These are phyloP conservation scores for Nannochloropsis salina DNA, from an alignment of 108 stramenopile genomes.

Conservation along the genomic window DNA sequence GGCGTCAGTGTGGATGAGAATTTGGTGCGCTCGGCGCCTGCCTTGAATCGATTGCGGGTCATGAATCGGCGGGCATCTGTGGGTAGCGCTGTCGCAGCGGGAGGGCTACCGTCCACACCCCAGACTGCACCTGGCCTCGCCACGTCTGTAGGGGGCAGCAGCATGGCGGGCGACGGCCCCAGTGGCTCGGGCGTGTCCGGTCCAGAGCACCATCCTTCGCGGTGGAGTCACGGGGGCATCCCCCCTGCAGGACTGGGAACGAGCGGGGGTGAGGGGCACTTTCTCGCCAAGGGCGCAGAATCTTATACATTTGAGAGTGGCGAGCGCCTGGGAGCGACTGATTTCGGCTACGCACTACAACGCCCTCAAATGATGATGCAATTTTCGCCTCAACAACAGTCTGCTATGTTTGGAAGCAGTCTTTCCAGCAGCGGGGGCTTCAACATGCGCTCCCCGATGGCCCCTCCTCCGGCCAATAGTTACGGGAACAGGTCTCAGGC, in stretches of 20 bases:
- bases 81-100: not conserved
- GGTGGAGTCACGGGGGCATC: not conserved
- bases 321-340: not conserved
- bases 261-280: not conserved
- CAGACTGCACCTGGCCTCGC: not conserved
- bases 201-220: not conserved
- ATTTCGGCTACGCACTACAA: not conserved
- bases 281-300: not conserved
- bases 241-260: not conserved
- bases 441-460: not conserved
- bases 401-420: slow-evolving; percentile 1
- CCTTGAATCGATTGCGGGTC: not conserved
- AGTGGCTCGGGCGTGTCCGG: not conserved
- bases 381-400: slow-evolving; percentile 1
- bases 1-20: not conserved
- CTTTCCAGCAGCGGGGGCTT: not conserved
- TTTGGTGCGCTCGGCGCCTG: not conserved
- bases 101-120: not conserved
- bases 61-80: slow-evolving; percentile 19
- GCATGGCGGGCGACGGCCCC: not conserved
- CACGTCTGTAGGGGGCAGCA: not conserved
- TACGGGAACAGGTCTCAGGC: not conserved
- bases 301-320: slow-evolving; percentile 14
- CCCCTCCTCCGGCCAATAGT: not conserved
- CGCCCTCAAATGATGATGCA: slow-evolving; percentile 13